Evolutionary conservation across 2,329 filamentous ascomycete genomes (phyloP), one percentile per base, ranked within the genome.

Genomic region (Colletotrichum ledebouriae): DNA sequence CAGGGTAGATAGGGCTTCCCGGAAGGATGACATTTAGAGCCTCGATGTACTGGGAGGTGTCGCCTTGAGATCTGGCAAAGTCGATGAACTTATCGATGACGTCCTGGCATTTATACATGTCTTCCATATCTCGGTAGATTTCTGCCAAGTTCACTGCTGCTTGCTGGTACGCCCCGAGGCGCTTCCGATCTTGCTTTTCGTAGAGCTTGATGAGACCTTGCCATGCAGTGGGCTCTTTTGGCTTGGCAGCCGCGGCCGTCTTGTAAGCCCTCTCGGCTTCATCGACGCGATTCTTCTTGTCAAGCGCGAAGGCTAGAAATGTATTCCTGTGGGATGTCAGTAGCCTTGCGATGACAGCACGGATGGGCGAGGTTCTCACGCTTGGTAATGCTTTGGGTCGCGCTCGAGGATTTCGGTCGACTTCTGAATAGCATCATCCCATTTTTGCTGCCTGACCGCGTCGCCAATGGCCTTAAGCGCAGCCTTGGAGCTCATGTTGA

Each of bases 151-250:
- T 89, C 66, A 94, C 78, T 2, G 90, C 91, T 1, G 92, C 92
- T 52, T 89, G 82, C 55, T 92, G 90, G 75, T 97, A 97, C 56
- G 90, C 86, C 62, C 88, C 85, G 13, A 98, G 81, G 74, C 91
- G 92, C 62, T 86, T 85, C 34, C 83, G 79, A 15, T 88, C 90
- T 75, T 94, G 92, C 73, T 89, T 91, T 80, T 97, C 93, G 76
- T 94, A 98, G 34, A 98, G 80, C 75, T 90, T 92, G 78, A 96
- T 87, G 52, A 99, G 83, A 1, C 96, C 96, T 77, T 97, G 92
- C 94, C 93, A 98, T 72, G 92, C 92, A 74, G 95, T 92, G n/a
- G 89, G 83, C 73, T 98, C 94, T 17, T 88, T 84, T 1, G 90
- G 88, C 71, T 93, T 94, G 70, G 93, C 82, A 20, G 85, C 83